These are phyloP conservation scores for Penicillium sclerotiorum DNA, from an alignment of 2,329 filamentous ascomycete genomes.

Conservation along the genomic window DNA sequence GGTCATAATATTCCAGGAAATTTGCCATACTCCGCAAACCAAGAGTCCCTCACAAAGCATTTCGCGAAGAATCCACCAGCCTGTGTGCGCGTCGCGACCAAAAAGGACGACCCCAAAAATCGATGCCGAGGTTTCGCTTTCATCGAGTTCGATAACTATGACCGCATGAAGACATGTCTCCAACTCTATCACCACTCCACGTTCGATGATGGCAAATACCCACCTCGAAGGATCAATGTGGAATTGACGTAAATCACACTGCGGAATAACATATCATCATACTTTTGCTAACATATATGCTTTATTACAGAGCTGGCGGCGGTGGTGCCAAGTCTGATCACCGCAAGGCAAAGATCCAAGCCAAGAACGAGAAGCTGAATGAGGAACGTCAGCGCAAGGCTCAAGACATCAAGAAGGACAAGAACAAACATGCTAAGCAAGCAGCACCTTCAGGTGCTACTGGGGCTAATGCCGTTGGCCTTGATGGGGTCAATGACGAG, in stretches of 20 bases:
- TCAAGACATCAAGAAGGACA: conserved; percentile 52
- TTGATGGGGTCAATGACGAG: conserved; percentile 14
- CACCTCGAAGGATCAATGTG: conserved; percentile 80
- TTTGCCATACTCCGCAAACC: conserved; percentile 81
- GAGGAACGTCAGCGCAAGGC: conserved; percentile 62
- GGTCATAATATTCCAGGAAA: conserved; percentile 63
- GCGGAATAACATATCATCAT: too few relatives aligned
- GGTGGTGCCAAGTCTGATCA: conserved; percentile 73
- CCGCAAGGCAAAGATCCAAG: conserved; percentile 74
- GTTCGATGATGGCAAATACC: conserved; percentile 63
- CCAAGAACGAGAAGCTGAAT: conserved; percentile 83
- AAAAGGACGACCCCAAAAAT: conserved; percentile 59
- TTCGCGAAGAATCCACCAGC: conserved; percentile 74
- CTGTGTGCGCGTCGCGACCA: conserved; percentile 72
- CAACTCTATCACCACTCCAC: conserved; percentile 85
- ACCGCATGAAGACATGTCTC: conserved; percentile 89
- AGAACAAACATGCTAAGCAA: conserved; percentile 25
- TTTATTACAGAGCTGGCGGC: conserved; percentile 65
- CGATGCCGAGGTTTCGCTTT: conserved; percentile 80
- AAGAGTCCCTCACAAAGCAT: conserved; percentile 69
- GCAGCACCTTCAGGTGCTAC: conserved; percentile 23
- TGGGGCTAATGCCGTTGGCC: conserved; percentile 22
- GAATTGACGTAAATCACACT: conserved; percentile 79
- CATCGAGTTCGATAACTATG: conserved; percentile 83
- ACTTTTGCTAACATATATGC: conserved; percentile 3